A percentile compares a stretch with the other conserved stretches of the same genome.
phyloP scores from a whole-genome alignment of 805 yeast genomes.

The Spathaspora girioi region DNA sequence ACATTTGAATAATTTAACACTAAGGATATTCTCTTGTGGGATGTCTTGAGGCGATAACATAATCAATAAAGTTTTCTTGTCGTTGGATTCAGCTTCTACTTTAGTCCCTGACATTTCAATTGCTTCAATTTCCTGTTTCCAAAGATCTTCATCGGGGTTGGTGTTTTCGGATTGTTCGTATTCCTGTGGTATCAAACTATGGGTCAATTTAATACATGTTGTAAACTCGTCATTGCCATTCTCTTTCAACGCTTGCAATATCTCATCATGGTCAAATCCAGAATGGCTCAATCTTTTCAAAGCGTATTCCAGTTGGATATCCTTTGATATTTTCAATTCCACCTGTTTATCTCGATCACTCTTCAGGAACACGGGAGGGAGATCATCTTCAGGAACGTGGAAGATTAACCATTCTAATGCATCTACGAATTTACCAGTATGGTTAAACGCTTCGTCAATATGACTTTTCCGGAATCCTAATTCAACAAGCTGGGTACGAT shows the following conservation, averaged over 20 bases:
- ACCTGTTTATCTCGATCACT: constrained; percentile 55
- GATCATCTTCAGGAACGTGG: constrained; percentile 91
- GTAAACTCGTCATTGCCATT: constrained; percentile 42
- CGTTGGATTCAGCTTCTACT: constrained; percentile 14
- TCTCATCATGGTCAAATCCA: constrained; percentile 70
- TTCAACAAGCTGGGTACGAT: constrained; percentile 8
- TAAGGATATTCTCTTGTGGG: constrained; percentile 12
- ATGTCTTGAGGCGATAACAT: constrained; percentile 18
- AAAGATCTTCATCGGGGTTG: constrained; percentile 42
- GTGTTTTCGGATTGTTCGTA: constrained; percentile 3
- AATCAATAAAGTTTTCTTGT: constrained; percentile 28
- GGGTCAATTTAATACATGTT: constrained; percentile 48
- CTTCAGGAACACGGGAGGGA: constrained; percentile 65
- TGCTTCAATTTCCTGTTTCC: constrained; percentile 77
- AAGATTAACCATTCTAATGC: constrained; percentile 76
- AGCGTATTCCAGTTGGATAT: constrained; percentile 53
- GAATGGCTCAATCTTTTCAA: constrained; percentile 56
- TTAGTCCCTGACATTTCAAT: constrained; percentile 50
- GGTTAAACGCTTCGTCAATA: constrained; percentile 65
- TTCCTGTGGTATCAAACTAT: constrained; percentile 15
- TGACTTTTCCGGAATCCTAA: constrained; percentile 73
- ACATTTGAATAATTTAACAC: constrained; percentile 23
- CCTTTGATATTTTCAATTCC: constrained; percentile 52
- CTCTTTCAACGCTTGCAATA: constrained; percentile 43
- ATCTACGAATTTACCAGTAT: constrained; percentile 47